These are phyloP conservation scores for Cystobasidium tubakii DNA, from an alignment of 768 basidiomycete genomes.

Conservation along the genomic window DNA sequence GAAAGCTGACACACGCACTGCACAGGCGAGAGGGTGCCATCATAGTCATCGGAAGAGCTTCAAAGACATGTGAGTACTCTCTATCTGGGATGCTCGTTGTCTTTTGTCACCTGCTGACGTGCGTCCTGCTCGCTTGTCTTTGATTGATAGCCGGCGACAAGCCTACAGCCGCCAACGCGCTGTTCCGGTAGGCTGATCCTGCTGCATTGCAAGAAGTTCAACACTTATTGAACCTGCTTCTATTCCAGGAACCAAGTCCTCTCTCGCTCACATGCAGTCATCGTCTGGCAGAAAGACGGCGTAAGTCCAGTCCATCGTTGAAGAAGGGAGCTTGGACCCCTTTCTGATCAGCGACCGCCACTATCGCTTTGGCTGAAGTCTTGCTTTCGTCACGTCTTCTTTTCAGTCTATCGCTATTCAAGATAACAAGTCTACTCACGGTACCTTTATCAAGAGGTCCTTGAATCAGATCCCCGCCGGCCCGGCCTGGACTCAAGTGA, in stretches of 20 bases:
- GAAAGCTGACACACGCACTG: neutral
- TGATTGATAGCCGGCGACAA: slow-evolving; percentile 14
- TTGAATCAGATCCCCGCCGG: neutral
- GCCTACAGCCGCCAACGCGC: neutral
- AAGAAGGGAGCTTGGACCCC: neutral
- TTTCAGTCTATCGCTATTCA: neutral
- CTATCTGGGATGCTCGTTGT: neutral
- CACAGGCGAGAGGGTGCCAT: slow-evolving; percentile 5
- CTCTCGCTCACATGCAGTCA: slow-evolving; percentile 7
- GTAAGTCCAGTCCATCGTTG: neutral
- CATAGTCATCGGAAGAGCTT: neutral
- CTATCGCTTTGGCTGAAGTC: neutral
- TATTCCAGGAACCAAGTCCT: slow-evolving; percentile 23
- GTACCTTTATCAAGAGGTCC: neutral
- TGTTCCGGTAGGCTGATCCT: slow-evolving; percentile 7
- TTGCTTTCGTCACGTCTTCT: neutral
- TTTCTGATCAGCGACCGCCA: neutral
- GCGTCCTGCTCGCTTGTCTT: neutral
- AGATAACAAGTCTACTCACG: slow-evolving; percentile 26
- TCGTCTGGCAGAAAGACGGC: slow-evolving; percentile 11
- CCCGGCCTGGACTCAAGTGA: neutral
- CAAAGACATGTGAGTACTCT: slow-evolving; percentile 7
- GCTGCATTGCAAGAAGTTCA: neutral
- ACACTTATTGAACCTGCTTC: neutral
- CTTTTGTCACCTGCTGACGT: slow-evolving; percentile 4